Evolutionary conservation across 164 flowering plant genomes (phyloP).

Genomic region (Brasenia schreberi): DNA sequence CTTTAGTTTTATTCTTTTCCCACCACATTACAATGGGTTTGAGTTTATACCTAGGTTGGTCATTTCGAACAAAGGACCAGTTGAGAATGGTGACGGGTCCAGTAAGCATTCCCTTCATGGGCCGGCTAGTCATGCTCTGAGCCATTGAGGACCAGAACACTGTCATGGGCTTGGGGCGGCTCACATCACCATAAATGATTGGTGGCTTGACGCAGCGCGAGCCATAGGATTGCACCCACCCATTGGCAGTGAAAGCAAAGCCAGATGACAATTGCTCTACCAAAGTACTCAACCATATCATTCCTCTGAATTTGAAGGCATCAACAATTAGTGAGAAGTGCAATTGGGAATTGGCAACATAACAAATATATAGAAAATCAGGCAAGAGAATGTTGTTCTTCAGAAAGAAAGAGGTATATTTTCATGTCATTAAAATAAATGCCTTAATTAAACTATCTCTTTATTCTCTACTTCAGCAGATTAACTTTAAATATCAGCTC

Average conservation of each 20-base stretch:
- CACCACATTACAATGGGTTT: too few species aligned
- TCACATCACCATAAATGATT: slow-evolving; percentile 19
- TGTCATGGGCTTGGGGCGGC: slow-evolving; percentile 19
- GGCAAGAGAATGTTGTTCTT: too few species aligned
- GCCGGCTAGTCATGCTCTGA: slow-evolving; percentile 21
- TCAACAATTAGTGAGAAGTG: too few species aligned
- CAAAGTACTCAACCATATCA: slow-evolving; percentile 95
- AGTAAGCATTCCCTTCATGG: slow-evolving; percentile 34
- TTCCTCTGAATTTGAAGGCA: slow-evolving; percentile 44
- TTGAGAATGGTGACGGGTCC: slow-evolving; percentile 32
- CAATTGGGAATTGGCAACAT: too few species aligned
- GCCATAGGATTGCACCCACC: slow-evolving; percentile 19
- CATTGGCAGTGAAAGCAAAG: slow-evolving; percentile 56
- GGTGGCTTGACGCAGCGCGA: slow-evolving; percentile 19
- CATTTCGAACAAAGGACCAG: slow-evolving; percentile 20
- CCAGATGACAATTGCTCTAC: slow-evolving; percentile 87
- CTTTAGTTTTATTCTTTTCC: too few species aligned
- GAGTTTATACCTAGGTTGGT: slow-evolving; percentile 9
- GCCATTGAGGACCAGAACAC: slow-evolving; percentile 18
- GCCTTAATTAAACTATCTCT: background rate
- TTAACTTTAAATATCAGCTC: too few species aligned
- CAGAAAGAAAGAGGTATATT: too few species aligned
- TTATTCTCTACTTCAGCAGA: too few species aligned
- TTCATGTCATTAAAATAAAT: background rate
- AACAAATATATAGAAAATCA: too few species aligned